Base-by-base conservation (phyloP, 176 grass and related monocot genomes). In the Pontederia paniculata region DNA sequence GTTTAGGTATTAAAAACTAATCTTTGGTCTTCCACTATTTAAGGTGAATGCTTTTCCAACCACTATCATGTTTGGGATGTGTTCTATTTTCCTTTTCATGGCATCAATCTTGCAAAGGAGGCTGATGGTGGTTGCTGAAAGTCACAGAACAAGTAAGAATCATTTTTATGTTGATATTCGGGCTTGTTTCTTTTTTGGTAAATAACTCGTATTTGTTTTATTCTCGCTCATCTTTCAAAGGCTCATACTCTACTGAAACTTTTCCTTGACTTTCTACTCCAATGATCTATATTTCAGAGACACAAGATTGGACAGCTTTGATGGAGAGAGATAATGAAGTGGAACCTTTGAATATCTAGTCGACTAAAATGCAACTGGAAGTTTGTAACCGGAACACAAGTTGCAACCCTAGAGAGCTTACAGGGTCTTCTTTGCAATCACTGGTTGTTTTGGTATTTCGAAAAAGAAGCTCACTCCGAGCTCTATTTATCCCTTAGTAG, bases 51-150 rank as follows among this genome's bases (percentile, higher is more conserved):
- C 89, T 50, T 89, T 89, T 41, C 84, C 89, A 7, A 95, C 89
- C 46, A 83, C 81, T 57, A 72, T 95, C 63, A 95, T 95, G 89
- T 95, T 95, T 23, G 89, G 89, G 59, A 89, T 89, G 89, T 95
- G 89, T 66, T 88, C 89, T 17, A 95, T 95, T 67, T 95, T 95
- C 78, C 84, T 95, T 63, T 80, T 85, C 28, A 89, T 89, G 58
- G 89, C 84, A 50, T 83, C 89, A 53, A 76, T 95, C 70, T 75
- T 95, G 76, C 89, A 95, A 78, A 89, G 89, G 68, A 72, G 89
- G 48, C 70, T 95, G 21, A 95, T 95, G 89, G 73, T 75, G 59
- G 85, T 85, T n/a, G 71, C 78, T 63, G 84, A 95, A 21, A 80
- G 74, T 58, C 80, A 84, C 55, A 88, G 50, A 80, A 70, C 84